phyloP scores from a whole-genome alignment of 2,329 filamentous ascomycete genomes.

The Calonectria pauciramosa region DNA sequence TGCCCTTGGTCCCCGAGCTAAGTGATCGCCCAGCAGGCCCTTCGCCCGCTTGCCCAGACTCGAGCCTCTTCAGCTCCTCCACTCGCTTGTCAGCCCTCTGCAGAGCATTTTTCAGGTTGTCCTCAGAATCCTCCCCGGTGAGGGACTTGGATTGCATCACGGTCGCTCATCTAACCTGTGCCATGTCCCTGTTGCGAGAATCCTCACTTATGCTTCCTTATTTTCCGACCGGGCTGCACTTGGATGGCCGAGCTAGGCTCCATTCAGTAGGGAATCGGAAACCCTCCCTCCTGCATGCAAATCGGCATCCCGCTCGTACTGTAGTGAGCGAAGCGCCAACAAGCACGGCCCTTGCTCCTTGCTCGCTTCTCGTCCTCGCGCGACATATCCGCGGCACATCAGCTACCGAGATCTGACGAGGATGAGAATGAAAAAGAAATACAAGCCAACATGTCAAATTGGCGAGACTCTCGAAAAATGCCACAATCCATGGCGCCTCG shows the following conservation, averaged over 20 bases:
- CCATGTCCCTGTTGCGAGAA: background rate
- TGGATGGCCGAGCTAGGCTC: constrained; percentile 13
- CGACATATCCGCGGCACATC: background rate
- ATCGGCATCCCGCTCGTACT: constrained; percentile 1
- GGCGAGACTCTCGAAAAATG: background rate
- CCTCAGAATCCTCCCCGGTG: background rate
- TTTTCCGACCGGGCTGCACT: constrained; percentile 20
- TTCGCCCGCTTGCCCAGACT: background rate
- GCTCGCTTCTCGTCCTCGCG: background rate
- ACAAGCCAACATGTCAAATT: background rate
- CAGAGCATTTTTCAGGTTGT: background rate
- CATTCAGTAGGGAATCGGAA: constrained; percentile 14
- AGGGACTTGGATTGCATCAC: background rate
- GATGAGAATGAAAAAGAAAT: background rate
- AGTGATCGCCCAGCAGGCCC: constrained; percentile 6
- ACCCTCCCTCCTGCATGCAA: constrained; percentile 1
- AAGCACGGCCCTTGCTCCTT: background rate
- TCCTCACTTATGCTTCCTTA: constrained; percentile 12
- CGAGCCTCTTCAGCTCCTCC: constrained; percentile 10
- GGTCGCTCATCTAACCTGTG: background rate
- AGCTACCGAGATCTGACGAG: background rate
- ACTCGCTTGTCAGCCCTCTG: background rate
- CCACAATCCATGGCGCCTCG: background rate
- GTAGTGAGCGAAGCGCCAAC: constrained; percentile 6
- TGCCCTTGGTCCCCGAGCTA: constrained; percentile 13